phyloP scores from a whole-genome alignment of 139 green algal species.

The Coelastrella sp. region DNA sequence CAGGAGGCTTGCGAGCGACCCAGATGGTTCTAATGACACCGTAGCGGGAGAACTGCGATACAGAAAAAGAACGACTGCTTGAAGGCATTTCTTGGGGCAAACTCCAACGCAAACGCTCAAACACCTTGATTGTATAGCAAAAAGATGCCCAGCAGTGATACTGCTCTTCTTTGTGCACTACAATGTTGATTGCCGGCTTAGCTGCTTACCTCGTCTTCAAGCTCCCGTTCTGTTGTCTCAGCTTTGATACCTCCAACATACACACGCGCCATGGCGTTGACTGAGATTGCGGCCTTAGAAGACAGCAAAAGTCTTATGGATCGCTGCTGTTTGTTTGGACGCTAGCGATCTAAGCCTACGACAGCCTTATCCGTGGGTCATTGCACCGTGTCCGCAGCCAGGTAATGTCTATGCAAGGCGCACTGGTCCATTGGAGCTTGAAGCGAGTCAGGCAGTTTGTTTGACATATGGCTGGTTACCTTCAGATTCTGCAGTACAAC shows the following conservation, averaged over 20 bases:
- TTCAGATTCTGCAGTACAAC: too few relatives aligned
- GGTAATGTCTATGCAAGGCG: too few relatives aligned
- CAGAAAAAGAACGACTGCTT: neutral
- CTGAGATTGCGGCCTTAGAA: too few relatives aligned
- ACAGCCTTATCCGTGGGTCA: too few relatives aligned
- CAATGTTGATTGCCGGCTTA: neutral
- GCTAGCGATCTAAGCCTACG: too few relatives aligned
- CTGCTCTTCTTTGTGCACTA: neutral
- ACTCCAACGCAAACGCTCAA: neutral
- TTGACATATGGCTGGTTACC: too few relatives aligned
- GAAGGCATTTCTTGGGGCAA: neutral
- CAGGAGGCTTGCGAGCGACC: slow-evolving; percentile 57
- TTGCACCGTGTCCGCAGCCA: too few relatives aligned
- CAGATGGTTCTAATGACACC: slow-evolving; percentile 52
- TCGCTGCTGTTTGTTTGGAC: too few relatives aligned
- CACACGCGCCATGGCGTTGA: neutral
- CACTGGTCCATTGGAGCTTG: too few relatives aligned
- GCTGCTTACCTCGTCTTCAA: slow-evolving; percentile 46
- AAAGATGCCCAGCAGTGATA: neutral
- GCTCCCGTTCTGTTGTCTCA: slow-evolving; percentile 50
- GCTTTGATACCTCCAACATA: slow-evolving; percentile 43
- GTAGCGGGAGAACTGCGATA: slow-evolving; percentile 54
- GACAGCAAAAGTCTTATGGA: too few relatives aligned
- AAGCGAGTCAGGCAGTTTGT: too few relatives aligned
- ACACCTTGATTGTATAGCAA: neutral